Base-by-base conservation (phyloP, 306 rosid species). In the Lablab purpureus region DNA sequence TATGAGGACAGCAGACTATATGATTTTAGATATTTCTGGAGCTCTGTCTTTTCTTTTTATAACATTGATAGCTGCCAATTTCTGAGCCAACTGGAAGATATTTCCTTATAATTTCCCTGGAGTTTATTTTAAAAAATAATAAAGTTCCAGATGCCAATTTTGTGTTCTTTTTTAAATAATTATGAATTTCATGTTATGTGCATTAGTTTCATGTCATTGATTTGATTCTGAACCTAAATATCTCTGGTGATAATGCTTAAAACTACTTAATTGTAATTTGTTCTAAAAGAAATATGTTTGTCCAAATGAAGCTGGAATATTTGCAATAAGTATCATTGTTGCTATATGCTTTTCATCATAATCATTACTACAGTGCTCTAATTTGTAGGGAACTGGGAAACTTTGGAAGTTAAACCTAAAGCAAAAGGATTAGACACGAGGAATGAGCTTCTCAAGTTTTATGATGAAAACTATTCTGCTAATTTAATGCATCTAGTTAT, bases 401-500 rank as follows among this genome's bases (percentile, higher is more conserved):
- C 99, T 55, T 85, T 95, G 97, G 98, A 91, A 82, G 96, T 91
- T 83, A 87, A 80, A 80, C 99, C 99, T 21, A 95, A 90, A 84
- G 90, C 87, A 40, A 91, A 83, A 74, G 99, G 99, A 71, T 10
- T 92, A 81, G 96, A 95, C 83, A 89, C 96, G 68, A 87, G 99
- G 83, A 78, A 67, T 1, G 99, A 95, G 86, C 98, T 95, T 74
- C 65, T 91, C 72, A 95, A 90, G 79, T 93, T 95, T 74, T 90
- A 93, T 83, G 83, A 90, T 45, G 89, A 84, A 79, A 87, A 95
- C 75, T 95, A 95, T 87, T 95, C 99, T 5, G 93, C 99, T 45
- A 95, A 90, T 80, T 58, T 91, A 74, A 95, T 95, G 99, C 88
- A 85, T 82, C 89, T 95, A 64, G 98, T 89, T 79, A 68, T 91